Conservation (phyloP, 768 basidiomycete genomes). For the Termitomyces sp. region DNA sequence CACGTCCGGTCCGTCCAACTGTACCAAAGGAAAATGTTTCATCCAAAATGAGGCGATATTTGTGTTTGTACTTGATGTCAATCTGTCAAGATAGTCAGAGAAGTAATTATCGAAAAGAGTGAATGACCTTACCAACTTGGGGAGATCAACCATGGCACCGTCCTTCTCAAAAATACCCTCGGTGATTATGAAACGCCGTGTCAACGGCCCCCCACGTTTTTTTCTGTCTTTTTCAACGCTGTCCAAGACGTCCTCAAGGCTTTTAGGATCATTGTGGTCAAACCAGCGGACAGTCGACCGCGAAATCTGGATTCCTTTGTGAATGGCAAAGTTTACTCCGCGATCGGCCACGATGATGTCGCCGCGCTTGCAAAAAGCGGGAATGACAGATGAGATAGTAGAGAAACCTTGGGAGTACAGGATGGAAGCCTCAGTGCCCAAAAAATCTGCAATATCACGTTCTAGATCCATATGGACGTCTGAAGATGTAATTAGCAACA, state of each 20-base stretch:
- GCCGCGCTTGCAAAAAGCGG: conserved; percentile 95
- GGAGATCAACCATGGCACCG: conserved; percentile 87
- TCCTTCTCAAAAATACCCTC: conserved; percentile 97
- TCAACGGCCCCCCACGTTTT: conserved; percentile 76
- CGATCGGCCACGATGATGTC: conserved; percentile 98
- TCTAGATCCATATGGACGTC: conserved; percentile 92
- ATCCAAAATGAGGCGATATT: conserved; percentile 92
- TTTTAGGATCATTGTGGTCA: conserved; percentile 92
- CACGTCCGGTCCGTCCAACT: conserved; percentile 90
- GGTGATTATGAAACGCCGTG: conserved; percentile 90
- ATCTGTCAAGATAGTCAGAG: conserved; percentile 44
- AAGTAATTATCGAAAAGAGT: not conserved
- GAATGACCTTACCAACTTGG: conserved; percentile 69
- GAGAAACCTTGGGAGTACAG: conserved; percentile 93
- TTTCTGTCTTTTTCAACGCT: conserved; percentile 83
- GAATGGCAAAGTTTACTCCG: conserved; percentile 92
- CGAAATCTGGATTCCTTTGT: conserved; percentile 93
- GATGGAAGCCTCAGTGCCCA: conserved; percentile 85
- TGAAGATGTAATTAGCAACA: conserved; percentile 22
- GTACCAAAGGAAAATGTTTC: conserved; percentile 92
- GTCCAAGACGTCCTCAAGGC: conserved; percentile 83
- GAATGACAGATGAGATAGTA: conserved; percentile 89
- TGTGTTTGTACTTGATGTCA: conserved; percentile 92
- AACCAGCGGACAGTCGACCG: conserved; percentile 92
- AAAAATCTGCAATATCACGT: conserved; percentile 83